Conservation (phyloP, 148 eudicot genomes). For the Rhododendron kiyosumense region DNA sequence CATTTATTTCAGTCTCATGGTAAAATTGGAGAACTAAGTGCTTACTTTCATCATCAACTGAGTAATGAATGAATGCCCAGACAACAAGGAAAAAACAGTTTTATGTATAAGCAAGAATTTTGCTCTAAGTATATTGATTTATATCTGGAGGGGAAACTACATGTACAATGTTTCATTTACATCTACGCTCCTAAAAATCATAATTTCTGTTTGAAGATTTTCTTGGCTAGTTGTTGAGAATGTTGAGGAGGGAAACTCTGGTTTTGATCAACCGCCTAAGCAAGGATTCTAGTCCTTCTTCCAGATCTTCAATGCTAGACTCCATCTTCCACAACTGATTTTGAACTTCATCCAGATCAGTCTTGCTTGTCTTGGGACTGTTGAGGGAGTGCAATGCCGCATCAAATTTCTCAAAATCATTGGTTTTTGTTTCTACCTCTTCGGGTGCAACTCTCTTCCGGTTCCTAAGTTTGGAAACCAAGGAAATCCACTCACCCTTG, state of each 20-base stretch:
- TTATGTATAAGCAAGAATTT: not conserved
- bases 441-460: not conserved
- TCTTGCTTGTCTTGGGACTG: slow-evolving; percentile 19
- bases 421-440: not conserved
- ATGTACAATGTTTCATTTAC: not conserved
- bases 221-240: slow-evolving; percentile 28
- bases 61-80: too few species aligned
- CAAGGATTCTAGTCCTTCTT: slow-evolving; percentile 34
- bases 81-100: too few species aligned
- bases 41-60: too few species aligned
- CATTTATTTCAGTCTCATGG: too few species aligned
- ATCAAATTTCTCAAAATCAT: slow-evolving; percentile 26
- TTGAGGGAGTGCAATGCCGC: slow-evolving; percentile 18
- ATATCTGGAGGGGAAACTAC: not conserved
- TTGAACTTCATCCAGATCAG: not conserved
- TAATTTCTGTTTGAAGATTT: too few species aligned
- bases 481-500: not conserved
- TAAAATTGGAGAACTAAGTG: too few species aligned
- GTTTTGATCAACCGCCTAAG: slow-evolving; percentile 35
- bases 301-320: slow-evolving; percentile 26
- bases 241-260: slow-evolving; percentile 18
- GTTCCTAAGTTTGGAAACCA: not conserved
- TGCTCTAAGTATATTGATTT: not conserved
- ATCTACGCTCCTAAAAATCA: not conserved
- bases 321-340: slow-evolving; percentile 18